Base-by-base conservation (phyloP, 371 early-diverging fungal species). In the Blyttiomyces sp. region DNA sequence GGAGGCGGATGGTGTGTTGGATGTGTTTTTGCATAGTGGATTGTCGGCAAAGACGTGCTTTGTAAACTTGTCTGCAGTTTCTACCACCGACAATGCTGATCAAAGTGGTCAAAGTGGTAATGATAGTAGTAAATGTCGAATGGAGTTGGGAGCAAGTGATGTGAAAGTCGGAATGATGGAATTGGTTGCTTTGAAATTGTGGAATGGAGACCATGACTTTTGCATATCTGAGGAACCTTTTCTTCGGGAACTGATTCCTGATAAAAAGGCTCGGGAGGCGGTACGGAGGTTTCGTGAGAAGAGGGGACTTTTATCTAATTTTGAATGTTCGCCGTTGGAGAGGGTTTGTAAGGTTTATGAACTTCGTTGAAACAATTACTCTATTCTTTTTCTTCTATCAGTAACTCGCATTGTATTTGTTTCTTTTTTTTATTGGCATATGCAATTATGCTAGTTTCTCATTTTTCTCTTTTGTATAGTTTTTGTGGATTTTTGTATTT, bases 1-100 rank as follows among this genome's bases (percentile, higher is more conserved):
- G 28, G 61, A 60, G 43, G 61, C 61, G 19, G 54, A 60, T 6
- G 61, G 32, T 11, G 16, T 60, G 17, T 26, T 60, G 31, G 17
- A 31, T 13, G 24, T 9, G 13, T 13, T 58, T 3, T 34, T 33
- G 50, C 9, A 19, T 3, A 9, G 19, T 6, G 24, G 30, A 7
- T 0, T 17, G 7, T 23, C 19, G 1, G 7, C 6, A 13, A 16
- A 17, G 3, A 36, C 33, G 3, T 7, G 9, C 1, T 51, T 51
- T 21, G 31, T 27, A 26, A 27, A 11, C 27, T 6, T 54, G 11
- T 16, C 30, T 3, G 43, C 43, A 21, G 35, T 35, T 42, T 7
- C 27, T 11, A 5, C 27, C 4, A 6, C 51, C 4, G 19, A 7
- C 19, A 31, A 19, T 11, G 28, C 51, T 27, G 19, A 13, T 5